phyloP scores from a whole-genome alignment of 768 basidiomycete genomes.

The Tylopilus vinaceipallidus region DNA sequence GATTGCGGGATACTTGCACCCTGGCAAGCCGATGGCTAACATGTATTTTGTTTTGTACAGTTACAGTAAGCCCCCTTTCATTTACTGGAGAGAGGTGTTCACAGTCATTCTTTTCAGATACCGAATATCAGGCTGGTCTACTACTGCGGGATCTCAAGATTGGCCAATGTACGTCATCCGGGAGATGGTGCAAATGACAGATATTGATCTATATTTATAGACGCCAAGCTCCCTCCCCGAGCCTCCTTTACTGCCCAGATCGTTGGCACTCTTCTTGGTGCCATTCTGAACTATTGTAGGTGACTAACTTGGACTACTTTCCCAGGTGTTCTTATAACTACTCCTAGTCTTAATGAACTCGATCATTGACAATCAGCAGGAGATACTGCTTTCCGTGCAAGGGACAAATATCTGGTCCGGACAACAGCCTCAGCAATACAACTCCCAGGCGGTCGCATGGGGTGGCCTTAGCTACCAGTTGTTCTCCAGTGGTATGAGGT shows the following conservation, averaged over 20 bases:
- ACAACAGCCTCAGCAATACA: conserved; percentile 30
- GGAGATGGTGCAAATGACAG: no score
- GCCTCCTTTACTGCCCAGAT: conserved; percentile 60
- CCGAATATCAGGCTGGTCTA: no score
- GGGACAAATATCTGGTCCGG: conserved; percentile 44
- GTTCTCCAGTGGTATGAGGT: conserved; percentile 30
- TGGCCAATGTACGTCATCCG: background rate
- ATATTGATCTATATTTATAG: no score
- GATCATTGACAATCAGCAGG: conserved; percentile 49
- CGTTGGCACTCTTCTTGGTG: conserved; percentile 54
- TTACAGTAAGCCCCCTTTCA: conserved; percentile 35
- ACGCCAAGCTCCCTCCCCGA: conserved; percentile 60
- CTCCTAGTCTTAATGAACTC: conserved; percentile 63
- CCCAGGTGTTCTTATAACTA: no score
- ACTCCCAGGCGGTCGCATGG: conserved; percentile 37
- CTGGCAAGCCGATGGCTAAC: conserved; percentile 41
- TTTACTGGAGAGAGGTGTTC: no score
- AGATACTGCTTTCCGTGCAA: conserved; percentile 50
- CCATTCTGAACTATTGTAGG: conserved; percentile 45
- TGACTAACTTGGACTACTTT: conserved; percentile 9
- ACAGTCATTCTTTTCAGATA: no score
- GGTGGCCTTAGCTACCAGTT: conserved; percentile 37
- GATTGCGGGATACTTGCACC: conserved; percentile 37
- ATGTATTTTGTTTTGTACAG: conserved; percentile 45
- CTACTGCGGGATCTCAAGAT: no score